A percentile compares a stretch with the other conserved stretches of the same genome.
Conservation (phyloP, 768 basidiomycete species). For the Hydnum rufescens region DNA sequence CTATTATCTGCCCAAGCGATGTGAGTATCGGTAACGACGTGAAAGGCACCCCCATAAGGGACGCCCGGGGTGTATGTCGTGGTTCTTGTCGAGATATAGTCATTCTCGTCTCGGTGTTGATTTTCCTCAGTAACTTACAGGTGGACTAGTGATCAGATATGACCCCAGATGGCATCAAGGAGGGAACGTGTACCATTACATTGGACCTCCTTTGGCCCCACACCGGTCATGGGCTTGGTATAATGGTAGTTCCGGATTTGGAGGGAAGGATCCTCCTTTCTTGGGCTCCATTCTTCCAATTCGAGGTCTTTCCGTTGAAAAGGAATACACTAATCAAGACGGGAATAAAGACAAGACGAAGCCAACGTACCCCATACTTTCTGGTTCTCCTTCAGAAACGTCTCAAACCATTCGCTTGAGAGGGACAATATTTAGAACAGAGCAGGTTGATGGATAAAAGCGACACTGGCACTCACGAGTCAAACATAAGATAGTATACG, state of each 20-base stretch:
- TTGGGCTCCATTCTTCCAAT: neutral
- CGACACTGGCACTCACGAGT: neutral
- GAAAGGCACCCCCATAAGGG: neutral
- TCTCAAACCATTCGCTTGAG: neutral
- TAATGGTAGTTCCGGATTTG: neutral
- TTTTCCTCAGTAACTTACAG: neutral
- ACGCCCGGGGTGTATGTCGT: neutral
- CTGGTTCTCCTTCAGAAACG: neutral
- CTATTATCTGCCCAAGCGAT: neutral
- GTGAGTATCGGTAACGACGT: neutral
- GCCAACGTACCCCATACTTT: neutral
- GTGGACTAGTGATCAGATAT: neutral
- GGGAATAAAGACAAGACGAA: neutral
- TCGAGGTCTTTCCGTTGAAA: neutral
- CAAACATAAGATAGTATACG: neutral
- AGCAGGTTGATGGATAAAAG: neutral
- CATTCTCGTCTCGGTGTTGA: neutral
- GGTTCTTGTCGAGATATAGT: neutral
- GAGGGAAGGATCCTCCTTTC: neutral
- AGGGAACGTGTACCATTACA: neutral
- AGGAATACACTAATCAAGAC: too few species aligned
- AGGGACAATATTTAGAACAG: neutral
- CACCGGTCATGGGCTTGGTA: neutral
- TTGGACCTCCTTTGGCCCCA: neutral
- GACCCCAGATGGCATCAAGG: neutral